phyloP scores from a whole-genome alignment of 2,329 filamentous ascomycete genomes.

The Diatrype stigma region DNA sequence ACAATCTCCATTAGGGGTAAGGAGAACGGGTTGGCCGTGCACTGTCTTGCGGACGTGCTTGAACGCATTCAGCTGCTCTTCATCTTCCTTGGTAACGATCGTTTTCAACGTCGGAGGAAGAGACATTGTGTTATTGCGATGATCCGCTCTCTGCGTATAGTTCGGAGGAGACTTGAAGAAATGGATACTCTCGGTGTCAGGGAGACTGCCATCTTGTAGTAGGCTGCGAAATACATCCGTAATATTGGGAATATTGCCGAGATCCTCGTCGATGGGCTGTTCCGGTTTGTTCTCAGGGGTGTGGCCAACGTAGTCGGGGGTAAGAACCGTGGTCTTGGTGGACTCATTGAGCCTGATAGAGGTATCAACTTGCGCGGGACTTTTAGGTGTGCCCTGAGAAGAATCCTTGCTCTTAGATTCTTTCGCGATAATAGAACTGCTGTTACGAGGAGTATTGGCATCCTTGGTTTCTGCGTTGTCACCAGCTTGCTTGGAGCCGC shows the following conservation, averaged over 20 bases:
- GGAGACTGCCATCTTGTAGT: slow-evolving; percentile 28
- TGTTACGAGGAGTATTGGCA: slow-evolving; percentile 3
- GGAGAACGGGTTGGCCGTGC: slow-evolving; percentile 63
- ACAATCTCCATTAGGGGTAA: slow-evolving; percentile 73
- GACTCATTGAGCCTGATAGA: slow-evolving; percentile 30
- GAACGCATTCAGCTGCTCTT: slow-evolving; percentile 50
- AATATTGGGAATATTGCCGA: slow-evolving; percentile 28
- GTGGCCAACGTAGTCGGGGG: slow-evolving; percentile 29
- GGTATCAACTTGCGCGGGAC: slow-evolving; percentile 24
- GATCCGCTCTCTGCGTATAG: slow-evolving; percentile 27
- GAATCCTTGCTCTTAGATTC: slow-evolving; percentile 18
- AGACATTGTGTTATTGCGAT: slow-evolving; percentile 20
- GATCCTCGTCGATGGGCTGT: slow-evolving; percentile 24
- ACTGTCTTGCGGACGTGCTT: slow-evolving; percentile 58
- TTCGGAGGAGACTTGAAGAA: slow-evolving; percentile 35
- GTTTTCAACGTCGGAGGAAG: slow-evolving; percentile 39
- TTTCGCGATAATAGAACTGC: slow-evolving; percentile 13
- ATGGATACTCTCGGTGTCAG: slow-evolving; percentile 32
- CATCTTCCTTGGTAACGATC: slow-evolving; percentile 51
- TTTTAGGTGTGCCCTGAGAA: slow-evolving; percentile 23
- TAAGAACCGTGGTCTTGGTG: slow-evolving; percentile 30
- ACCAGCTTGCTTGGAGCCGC: slow-evolving; percentile 15
- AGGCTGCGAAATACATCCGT: slow-evolving; percentile 35
- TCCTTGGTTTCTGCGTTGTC: slow-evolving; percentile 15
- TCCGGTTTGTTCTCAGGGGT: slow-evolving; percentile 23